Percentiles rank a stretch among this genome's conserved stretches.
Evolutionary conservation across 1,284 basidiomycete genomes (phyloP).

Genomic region (Microbotryum lychnidis-dioicae): DNA sequence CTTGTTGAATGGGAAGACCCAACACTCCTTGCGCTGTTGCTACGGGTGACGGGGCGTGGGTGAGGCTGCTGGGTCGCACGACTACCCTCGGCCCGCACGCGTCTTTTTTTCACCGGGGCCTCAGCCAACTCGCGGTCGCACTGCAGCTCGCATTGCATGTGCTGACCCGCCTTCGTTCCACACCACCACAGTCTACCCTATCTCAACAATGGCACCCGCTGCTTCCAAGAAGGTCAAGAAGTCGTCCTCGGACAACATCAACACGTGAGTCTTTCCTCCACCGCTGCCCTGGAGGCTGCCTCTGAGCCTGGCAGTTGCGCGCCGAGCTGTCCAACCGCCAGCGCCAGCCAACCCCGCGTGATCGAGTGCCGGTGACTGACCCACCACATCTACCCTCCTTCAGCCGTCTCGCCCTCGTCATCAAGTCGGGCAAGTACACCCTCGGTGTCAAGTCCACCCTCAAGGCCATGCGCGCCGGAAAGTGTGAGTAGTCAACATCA

Average conservation of each 20-base stretch:
- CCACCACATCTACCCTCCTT: too few relatives aligned
- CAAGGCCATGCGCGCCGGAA: constrained; percentile 96
- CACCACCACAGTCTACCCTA: background rate
- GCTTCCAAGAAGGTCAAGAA: constrained; percentile 34
- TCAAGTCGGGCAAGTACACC: constrained; percentile 89
- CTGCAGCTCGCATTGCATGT: background rate
- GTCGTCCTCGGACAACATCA: constrained; percentile 68
- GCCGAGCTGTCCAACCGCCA: too few relatives aligned
- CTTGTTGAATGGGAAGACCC: too few relatives aligned
- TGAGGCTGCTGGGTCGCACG: background rate
- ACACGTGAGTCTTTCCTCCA: constrained; percentile 46
- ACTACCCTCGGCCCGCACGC: too few relatives aligned
- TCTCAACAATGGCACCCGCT: constrained; percentile 25
- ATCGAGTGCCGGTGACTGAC: too few relatives aligned
- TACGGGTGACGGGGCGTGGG: background rate
- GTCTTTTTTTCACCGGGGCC: background rate
- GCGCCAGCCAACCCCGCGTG: too few relatives aligned
- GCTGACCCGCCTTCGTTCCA: too few relatives aligned
- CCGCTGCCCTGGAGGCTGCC: too few relatives aligned
- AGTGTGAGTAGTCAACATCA: constrained; percentile 65
- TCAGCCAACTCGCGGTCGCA: background rate
- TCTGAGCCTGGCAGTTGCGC: too few relatives aligned
- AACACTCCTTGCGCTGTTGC: background rate
- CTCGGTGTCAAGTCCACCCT: constrained; percentile 95
- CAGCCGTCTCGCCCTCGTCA: constrained; percentile 81